These are phyloP conservation scores for Rhizopus arrhizus DNA, from an alignment of 371 early-diverging fungal species.

Conservation along the genomic window DNA sequence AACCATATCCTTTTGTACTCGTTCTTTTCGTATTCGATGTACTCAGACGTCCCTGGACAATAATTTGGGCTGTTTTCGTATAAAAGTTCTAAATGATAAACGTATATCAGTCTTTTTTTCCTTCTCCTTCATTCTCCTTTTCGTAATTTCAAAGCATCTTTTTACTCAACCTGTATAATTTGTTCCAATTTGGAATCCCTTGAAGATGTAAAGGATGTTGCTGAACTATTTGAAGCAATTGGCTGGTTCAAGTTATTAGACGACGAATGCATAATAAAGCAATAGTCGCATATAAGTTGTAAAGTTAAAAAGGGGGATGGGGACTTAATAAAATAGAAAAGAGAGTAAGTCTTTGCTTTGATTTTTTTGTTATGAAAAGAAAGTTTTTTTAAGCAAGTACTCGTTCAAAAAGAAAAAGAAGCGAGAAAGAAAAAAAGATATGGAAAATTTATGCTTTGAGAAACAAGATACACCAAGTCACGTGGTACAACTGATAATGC, in stretches of 20 bases:
- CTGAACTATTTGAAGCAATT: slow-evolving; percentile 13
- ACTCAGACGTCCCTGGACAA: slow-evolving; percentile 65
- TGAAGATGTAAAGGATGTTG: slow-evolving; percentile 23
- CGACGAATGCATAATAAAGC: slow-evolving; percentile 17
- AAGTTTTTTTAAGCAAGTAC: not conserved
- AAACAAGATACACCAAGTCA: not conserved
- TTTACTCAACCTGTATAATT: slow-evolving; percentile 36
- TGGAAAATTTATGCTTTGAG: not conserved
- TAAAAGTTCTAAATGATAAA: slow-evolving; percentile 53
- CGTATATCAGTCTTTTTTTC: no score
- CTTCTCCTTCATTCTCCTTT: no score
- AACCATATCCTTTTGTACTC: slow-evolving; percentile 15
- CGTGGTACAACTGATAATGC: not conserved
- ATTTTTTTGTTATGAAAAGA: not conserved
- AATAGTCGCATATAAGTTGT: slow-evolving; percentile 6
- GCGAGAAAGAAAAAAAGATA: not conserved
- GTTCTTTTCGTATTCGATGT: slow-evolving; percentile 57
- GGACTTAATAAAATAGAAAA: not conserved
- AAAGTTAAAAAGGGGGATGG: not conserved
- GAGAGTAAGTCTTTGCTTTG: not conserved
- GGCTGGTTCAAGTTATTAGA: slow-evolving; percentile 7
- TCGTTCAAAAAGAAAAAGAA: no score
- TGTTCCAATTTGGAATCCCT: slow-evolving; percentile 43
- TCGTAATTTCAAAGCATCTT: not conserved
- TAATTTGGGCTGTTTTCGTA: slow-evolving; percentile 63